A percentile compares a stretch with the other conserved stretches of the same genome.
Conservation (phyloP, 148 eudicot genomes). For the Simmondsia chinensis region DNA sequence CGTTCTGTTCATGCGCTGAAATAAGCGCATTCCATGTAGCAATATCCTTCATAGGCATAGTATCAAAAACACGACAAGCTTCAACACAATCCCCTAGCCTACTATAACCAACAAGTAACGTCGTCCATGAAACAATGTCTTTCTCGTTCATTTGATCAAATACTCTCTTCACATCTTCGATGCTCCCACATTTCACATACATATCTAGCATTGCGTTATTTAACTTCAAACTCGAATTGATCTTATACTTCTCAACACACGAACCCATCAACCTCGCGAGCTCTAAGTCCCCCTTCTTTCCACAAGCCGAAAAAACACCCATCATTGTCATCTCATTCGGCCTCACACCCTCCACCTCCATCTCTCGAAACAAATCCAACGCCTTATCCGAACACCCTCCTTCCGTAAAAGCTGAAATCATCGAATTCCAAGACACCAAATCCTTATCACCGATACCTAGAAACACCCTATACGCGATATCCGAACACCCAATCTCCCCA, state of each 20-base stretch:
- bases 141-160: slow-evolving; percentile 25
- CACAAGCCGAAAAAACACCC: slow-evolving; percentile 31
- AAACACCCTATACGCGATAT: slow-evolving; percentile 23
- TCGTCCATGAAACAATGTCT: slow-evolving; percentile 35
- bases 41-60: slow-evolving; percentile 23
- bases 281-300: slow-evolving; percentile 27
- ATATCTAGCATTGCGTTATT: slow-evolving; percentile 36
- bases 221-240: slow-evolving; percentile 15
- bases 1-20: slow-evolving; percentile 30
- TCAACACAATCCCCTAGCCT: slow-evolving; percentile 18
- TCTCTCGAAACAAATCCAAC: slow-evolving; percentile 20
- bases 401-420: slow-evolving; percentile 26
- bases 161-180: slow-evolving; percentile 17
- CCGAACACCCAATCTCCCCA: slow-evolving; percentile 23
- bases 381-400: slow-evolving; percentile 26
- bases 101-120: slow-evolving; percentile 34
- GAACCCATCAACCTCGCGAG: slow-evolving; percentile 26
- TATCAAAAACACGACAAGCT: slow-evolving; percentile 24
- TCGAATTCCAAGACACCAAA: slow-evolving; percentile 42
- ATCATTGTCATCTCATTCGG: slow-evolving; percentile 33
- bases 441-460: slow-evolving; percentile 21
- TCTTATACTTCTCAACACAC: slow-evolving; percentile 19
- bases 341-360: slow-evolving; percentile 21
- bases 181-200: slow-evolving; percentile 38
- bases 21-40: slow-evolving; percentile 46